Evolutionary conservation across 2,329 filamentous ascomycete genomes (phyloP).

Genomic region (Pseudogymnoascus sp.): DNA sequence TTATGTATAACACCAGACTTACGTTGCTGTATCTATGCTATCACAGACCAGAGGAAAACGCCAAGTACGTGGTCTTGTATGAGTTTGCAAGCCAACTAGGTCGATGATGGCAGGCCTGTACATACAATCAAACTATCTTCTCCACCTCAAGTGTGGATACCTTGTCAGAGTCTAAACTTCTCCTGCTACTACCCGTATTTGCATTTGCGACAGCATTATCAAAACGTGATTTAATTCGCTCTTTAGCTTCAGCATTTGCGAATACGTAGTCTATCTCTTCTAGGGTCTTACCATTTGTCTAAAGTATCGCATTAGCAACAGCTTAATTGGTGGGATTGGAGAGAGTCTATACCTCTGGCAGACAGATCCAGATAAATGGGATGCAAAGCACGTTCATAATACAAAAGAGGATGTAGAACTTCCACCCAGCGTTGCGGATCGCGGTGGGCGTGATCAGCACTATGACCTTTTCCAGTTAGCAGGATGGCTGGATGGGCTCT

Average conservation of each 20-base stretch:
- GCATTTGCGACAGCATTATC: neutral
- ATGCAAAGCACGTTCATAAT: slow-evolving; percentile 26
- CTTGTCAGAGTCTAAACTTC: neutral
- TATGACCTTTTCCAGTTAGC: slow-evolving; percentile 3
- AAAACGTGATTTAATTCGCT: neutral
- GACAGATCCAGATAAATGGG: slow-evolving; percentile 48
- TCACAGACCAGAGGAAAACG: neutral
- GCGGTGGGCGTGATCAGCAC: slow-evolving; percentile 28
- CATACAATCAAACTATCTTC: neutral
- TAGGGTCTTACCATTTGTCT: slow-evolving; percentile 10
- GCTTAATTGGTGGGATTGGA: neutral
- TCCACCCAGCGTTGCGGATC: slow-evolving; percentile 29
- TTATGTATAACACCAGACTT: neutral
- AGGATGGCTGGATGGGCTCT: neutral
- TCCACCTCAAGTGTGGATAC: neutral
- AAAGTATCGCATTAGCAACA: neutral
- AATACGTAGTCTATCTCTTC: slow-evolving; percentile 11
- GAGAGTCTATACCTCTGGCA: neutral
- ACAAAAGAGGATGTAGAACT: slow-evolving; percentile 32
- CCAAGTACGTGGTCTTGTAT: neutral
- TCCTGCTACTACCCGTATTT: neutral
- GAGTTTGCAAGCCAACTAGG: neutral
- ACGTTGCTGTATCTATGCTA: neutral
- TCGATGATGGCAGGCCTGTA: neutral
- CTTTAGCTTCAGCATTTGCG: slow-evolving; percentile 1